Evolutionary conservation across 1,139 yeast species (phyloP), one percentile per base, ranked within the genome.

Genomic region (Nakaseomyces kungkrabaensis): DNA sequence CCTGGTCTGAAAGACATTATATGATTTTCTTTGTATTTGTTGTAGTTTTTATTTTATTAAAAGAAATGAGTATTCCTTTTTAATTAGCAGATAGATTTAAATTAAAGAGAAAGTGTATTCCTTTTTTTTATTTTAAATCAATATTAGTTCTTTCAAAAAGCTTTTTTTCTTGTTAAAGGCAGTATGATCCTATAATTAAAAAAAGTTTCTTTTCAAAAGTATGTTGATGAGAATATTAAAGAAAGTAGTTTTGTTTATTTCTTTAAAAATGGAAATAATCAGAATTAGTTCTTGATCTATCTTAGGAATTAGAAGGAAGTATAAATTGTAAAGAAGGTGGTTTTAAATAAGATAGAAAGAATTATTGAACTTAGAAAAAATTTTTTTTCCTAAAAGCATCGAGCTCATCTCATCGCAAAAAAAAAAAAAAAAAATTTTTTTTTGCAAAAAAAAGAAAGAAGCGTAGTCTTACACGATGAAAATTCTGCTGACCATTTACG

Each of bases 1-100:
- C 77, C 76, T 62, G 76, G 78, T 71, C 77, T 73, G 68, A 74
- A 74, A 59, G 80, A 81, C 82, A 76, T 76, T 66, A 51, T 58
- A 6, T 41, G 17, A 34, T 48, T 11, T 38, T 49, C 17, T 46
- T 36, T 44, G 45, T 48, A 29, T 50, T 41, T 43, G 48, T 36
- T 50, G 45, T 34, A 45, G 48, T 38, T 48, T 43, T 47, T 33
- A n/a, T 17, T 22, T 17, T 17, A 5, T 11, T 34, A 11, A 34
- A 34, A 9, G 37, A 34, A 34, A 34, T 34, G 31, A 29, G 31
- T 29, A 7, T 9, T 29, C 9, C 31, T 29, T 17, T 17, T 17
- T 17, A 17, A 17, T 17, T 17, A 17, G 22, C 22, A 17, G 22
- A 17, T 17, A 17, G 22, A 17, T 17, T 17, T 17, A 17, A 17